Base-by-base conservation (phyloP, 768 basidiomycete species). In the Pholiota conissans region DNA sequence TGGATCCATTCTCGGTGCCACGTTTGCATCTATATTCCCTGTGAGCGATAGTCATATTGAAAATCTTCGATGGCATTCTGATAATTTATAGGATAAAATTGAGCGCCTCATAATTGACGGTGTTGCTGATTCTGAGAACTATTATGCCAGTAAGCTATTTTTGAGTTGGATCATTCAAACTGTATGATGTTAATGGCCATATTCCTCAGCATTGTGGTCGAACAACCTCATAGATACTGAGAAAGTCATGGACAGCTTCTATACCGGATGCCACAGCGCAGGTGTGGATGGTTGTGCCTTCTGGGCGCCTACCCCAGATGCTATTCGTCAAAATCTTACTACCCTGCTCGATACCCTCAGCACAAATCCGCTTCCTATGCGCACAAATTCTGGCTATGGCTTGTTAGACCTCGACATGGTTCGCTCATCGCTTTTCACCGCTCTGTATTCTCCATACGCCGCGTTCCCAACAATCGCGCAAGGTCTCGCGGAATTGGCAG, bases 51-150 rank as follows among this genome's bases (percentile, higher is more conserved):
- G 11, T 1, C 18, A 5, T 18, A 18, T 39, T n/a, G n/a, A 9
- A 45, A 24, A 13, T 45, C 42, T 45, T 24, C 18, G 8, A 18
- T 10, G 8, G n/a, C 22, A 7, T 45, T 13, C 42, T 45, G 14
- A 46, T 49, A 26, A 5, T 32, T 59, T 50, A 1, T 11, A 45
- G 42, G 42, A 45, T 22, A 74, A 74, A 37, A 63, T 77, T 20
- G 74, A 71, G 37, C 71, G 75, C 14, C 18, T 76, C 14, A 61
- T 75, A 5, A 65, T 78, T 14, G 42, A 45, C 13, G 76, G 76
- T 18, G 75, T 77, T n/a, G 67, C 70, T 26, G 75, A 78, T 54
- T 61, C 72, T 3, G 72, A 76, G 14, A 63, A 76, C 45, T 78
- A 77, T 56, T 79, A 73, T 49, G 58, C 69, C 22, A 65, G 77